A percentile compares a stretch with the other conserved stretches of the same genome.
Evolutionary conservation across 2,329 filamentous ascomycete species (phyloP).

Genomic region (Ceratocystis colombiana): DNA sequence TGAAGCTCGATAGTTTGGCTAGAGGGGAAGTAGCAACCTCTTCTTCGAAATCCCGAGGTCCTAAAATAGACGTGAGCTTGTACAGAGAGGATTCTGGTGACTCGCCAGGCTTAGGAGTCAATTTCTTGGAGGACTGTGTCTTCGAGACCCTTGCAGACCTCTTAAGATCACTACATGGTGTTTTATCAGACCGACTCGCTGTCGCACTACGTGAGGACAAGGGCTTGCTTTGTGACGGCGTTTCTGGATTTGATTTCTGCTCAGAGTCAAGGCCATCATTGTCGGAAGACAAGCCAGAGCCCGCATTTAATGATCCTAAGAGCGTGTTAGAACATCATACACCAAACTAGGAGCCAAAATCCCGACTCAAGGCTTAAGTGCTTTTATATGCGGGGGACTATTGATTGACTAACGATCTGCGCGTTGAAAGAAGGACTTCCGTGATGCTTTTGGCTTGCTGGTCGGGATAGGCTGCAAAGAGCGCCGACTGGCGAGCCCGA

Average conservation of each 20-base stretch:
- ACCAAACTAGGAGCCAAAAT: background rate
- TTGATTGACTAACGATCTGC: background rate
- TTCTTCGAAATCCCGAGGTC: background rate
- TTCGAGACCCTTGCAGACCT: background rate
- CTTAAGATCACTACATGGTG: background rate
- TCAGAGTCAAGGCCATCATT: background rate
- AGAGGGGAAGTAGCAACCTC: conserved; percentile 1
- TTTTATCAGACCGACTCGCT: background rate
- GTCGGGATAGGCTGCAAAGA: background rate
- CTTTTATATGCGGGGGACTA: background rate
- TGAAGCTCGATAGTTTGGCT: background rate
- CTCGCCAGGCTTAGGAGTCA: background rate
- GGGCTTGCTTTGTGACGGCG: background rate
- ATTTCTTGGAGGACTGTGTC: background rate
- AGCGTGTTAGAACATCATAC: background rate
- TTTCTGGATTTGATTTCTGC: background rate
- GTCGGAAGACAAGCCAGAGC: background rate
- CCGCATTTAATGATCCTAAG: background rate
- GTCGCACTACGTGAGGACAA: background rate
- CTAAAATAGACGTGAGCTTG: background rate
- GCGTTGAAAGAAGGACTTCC: background rate
- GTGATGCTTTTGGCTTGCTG: background rate
- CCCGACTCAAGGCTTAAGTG: no score
- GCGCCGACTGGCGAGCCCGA: background rate
- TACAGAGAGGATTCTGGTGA: background rate